phyloP scores from a whole-genome alignment of 73 alveolate species.

The Blepharisma japonicum region DNA sequence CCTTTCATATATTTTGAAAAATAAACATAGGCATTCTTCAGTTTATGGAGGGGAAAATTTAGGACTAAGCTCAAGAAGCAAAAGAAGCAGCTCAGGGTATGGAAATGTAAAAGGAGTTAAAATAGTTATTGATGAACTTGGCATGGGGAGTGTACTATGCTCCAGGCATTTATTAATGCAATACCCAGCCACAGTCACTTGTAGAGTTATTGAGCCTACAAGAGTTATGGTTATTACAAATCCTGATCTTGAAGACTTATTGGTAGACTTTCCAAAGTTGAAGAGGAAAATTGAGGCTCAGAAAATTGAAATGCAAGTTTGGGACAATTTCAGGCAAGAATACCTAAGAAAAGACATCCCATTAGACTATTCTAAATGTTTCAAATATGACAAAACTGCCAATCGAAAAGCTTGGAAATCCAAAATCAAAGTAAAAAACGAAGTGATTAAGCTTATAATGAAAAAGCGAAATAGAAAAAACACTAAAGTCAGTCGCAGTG shows the following conservation, averaged over 20 bases:
- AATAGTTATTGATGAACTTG: slow-evolving; percentile 8
- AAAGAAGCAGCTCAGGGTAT: background rate
- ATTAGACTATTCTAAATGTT: background rate
- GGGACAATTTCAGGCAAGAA: background rate
- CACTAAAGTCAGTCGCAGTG: background rate
- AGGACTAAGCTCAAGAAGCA: background rate
- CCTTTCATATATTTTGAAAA: background rate
- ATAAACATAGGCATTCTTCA: background rate
- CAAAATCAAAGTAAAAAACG: background rate
- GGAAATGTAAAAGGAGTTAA: background rate
- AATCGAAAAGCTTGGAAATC: background rate
- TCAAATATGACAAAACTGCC: background rate
- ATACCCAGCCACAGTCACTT: background rate
- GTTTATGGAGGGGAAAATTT: background rate
- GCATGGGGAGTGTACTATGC: background rate
- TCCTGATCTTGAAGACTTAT: slow-evolving; percentile 12
- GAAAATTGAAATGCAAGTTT: background rate
- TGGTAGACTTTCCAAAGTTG: background rate
- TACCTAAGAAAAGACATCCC: background rate
- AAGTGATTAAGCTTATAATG: background rate
- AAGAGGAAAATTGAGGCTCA: background rate
- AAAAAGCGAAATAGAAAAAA: background rate
- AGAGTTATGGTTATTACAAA: background rate
- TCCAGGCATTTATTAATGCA: background rate
- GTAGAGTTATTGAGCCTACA: background rate